phyloP scores from a whole-genome alignment of 768 basidiomycete genomes.

The Phylloporus sp. region DNA sequence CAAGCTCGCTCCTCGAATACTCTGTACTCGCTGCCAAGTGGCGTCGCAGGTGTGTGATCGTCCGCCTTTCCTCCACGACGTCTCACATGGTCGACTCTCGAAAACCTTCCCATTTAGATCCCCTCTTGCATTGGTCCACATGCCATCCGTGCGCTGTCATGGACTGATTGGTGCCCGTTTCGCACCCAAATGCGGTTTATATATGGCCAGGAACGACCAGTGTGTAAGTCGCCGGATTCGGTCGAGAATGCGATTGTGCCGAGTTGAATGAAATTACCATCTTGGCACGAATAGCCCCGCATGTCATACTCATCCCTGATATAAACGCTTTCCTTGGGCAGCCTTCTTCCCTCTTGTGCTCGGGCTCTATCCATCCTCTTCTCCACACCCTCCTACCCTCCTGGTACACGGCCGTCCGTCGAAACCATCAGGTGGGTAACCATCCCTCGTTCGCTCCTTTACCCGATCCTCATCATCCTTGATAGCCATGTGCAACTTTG shows the following conservation, averaged over 20 bases:
- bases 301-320: background rate
- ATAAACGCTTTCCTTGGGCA: slow-evolving; percentile 7
- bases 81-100: background rate
- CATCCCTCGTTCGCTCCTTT: background rate
- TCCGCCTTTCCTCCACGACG: no score
- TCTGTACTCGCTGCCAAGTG: no score
- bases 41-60: no score
- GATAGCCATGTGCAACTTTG: slow-evolving; percentile 27
- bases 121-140: background rate
- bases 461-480: background rate
- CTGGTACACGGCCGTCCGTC: background rate
- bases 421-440: background rate
- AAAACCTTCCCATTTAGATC: background rate
- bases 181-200: slow-evolving; percentile 3
- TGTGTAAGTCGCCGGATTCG: slow-evolving; percentile 4
- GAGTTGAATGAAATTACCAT: slow-evolving; percentile 7
- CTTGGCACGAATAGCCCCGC: no score
- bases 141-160: no score
- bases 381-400: background rate
- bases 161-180: slow-evolving; percentile 1
- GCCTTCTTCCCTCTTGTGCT: background rate
- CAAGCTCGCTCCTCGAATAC: no score
- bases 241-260: slow-evolving; percentile 9
- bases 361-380: background rate
- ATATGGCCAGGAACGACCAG: background rate